Conservation (phyloP, 2,329 filamentous ascomycete species). For the Apiospora koreana region DNA sequence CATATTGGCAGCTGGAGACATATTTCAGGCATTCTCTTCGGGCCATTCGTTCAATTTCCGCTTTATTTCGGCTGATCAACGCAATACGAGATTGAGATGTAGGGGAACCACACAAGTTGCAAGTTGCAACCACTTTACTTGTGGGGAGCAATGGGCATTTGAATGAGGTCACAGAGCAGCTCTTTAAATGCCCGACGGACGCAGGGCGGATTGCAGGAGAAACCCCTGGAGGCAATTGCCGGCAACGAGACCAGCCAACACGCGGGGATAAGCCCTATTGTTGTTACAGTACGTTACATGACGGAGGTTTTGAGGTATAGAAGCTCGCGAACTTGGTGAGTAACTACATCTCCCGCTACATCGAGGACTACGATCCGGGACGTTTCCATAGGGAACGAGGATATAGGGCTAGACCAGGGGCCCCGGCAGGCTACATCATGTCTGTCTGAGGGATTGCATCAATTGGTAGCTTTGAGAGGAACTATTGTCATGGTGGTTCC, state of each 20-base stretch:
- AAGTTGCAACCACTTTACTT: not conserved
- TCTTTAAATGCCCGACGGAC: not conserved
- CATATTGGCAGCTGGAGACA: constrained; percentile 17
- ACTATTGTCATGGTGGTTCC: not conserved
- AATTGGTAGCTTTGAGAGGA: not conserved
- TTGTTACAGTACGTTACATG: not conserved
- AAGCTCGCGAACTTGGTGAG: not conserved
- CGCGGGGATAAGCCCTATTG: not conserved
- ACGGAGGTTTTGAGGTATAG: not conserved
- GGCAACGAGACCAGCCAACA: not conserved
- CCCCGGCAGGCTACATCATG: not conserved
- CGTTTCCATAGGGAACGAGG: not conserved
- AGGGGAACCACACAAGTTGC: not conserved
- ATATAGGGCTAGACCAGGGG: constrained; percentile 1
- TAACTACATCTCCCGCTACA: not conserved
- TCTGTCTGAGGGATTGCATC: not conserved
- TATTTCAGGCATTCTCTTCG: not conserved
- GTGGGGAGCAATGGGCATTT: not conserved
- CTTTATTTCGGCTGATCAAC: not conserved
- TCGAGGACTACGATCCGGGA: not conserved
- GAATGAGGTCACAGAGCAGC: constrained; percentile 4
- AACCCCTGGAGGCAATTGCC: not conserved
- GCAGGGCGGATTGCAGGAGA: not conserved
- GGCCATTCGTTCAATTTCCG: not conserved
- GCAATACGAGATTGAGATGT: not conserved